A percentile compares a stretch with the other conserved stretches of the same genome.
phyloP scores from a whole-genome alignment of 2,329 filamentous ascomycete genomes.

The Monosporascus sp. region DNA sequence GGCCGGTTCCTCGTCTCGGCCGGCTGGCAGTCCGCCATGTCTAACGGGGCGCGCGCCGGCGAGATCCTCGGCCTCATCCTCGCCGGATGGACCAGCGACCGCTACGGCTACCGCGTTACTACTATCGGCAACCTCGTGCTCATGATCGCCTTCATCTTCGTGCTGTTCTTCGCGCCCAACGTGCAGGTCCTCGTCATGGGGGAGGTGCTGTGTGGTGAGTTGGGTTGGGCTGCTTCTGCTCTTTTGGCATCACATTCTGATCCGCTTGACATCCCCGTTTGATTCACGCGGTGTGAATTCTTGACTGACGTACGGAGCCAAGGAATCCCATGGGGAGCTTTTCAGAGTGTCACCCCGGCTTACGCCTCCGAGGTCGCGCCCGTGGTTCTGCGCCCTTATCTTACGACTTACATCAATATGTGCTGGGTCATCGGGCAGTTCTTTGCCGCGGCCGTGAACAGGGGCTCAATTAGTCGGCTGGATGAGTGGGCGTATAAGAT shows the following conservation, averaged over 20 bases:
- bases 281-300: conserved; percentile 3
- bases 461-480: conserved; percentile 30
- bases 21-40: conserved; percentile 52
- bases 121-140: conserved; percentile 40
- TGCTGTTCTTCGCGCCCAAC: conserved; percentile 47
- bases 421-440: conserved; percentile 54
- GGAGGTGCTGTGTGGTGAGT: conserved; percentile 37
- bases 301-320: conserved; percentile 2
- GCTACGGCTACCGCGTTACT: conserved; percentile 44
- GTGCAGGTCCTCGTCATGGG: conserved; percentile 41
- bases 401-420: conserved; percentile 51
- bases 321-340: conserved; percentile 48
- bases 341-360: conserved; percentile 45
- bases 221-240: no score
- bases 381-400: conserved; percentile 42
- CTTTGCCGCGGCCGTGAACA: conserved; percentile 41
- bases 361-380: conserved; percentile 49
- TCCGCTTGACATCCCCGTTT: neutral
- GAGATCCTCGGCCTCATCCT: conserved; percentile 50
- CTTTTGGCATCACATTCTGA: no score
- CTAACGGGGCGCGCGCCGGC: conserved; percentile 47
- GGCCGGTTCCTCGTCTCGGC: conserved; percentile 43
- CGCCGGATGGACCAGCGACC: conserved; percentile 47
- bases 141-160: conserved; percentile 46
- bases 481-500: conserved; percentile 45